phyloP scores from a whole-genome alignment of 129 eudicot genomes.

The Sambucus nigra region DNA sequence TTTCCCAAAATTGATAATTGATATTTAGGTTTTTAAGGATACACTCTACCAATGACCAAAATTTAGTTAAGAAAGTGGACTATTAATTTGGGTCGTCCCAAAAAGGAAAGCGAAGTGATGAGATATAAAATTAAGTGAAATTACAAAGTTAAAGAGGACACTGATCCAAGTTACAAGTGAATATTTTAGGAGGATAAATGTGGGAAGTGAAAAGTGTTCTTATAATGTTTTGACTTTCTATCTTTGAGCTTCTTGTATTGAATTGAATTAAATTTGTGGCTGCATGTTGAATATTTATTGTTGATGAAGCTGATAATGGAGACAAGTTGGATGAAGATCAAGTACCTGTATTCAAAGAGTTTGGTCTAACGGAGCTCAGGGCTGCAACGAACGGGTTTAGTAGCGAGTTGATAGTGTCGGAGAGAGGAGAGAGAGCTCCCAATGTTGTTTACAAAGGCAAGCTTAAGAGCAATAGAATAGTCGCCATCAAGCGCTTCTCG shows the following conservation, averaged over 20 bases:
- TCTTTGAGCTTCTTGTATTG: background rate
- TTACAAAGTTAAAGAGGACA: too few species aligned
- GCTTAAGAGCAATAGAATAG: constrained; percentile 31
- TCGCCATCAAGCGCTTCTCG: constrained; percentile 58
- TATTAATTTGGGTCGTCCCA: too few species aligned
- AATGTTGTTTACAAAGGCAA: constrained; percentile 56
- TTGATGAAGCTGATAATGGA: constrained; percentile 24
- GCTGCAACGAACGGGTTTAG: constrained; percentile 57
- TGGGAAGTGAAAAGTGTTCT: too few species aligned
- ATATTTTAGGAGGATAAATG: too few species aligned
- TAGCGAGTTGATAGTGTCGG: constrained; percentile 50
- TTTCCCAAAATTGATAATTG: too few species aligned
- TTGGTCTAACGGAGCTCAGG: constrained; percentile 35
- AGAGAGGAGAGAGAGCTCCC: constrained; percentile 66
- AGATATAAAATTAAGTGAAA: too few species aligned
- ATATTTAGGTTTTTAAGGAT: too few species aligned
- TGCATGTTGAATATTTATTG: background rate
- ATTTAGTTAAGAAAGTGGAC: too few species aligned
- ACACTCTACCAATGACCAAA: too few species aligned
- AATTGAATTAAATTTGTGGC: too few species aligned
- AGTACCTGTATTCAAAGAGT: constrained; percentile 45
- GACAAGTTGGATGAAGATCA: constrained; percentile 18
- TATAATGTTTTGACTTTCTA: background rate
- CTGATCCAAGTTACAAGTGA: too few species aligned
- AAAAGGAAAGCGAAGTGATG: too few species aligned